Evolutionary conservation across 176 grass and related monocot genomes (phyloP).

Genomic region (Zea mays): Zm-B73-REFERENCE-NAM-5.0 NC_050098.1:220358501-220359000

Average conservation of each 20-base stretch:
- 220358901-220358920: no score
- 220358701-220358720: no score
- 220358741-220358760: neutral
- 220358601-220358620: neutral
- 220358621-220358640: constrained; percentile 19
- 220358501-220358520: neutral
- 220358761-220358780: neutral
- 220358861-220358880: no score
- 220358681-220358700: neutral
- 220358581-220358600: constrained; percentile 34
- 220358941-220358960: no score
- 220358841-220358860: neutral
- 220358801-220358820: constrained; percentile 10
- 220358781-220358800: constrained; percentile 22
- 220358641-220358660: constrained; percentile 11
- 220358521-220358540: neutral
- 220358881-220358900: no score
- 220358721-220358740: neutral
- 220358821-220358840: constrained; percentile 13
- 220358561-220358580: constrained; percentile 21
- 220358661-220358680: constrained; percentile 23
- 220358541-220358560: neutral
- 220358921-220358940: no score
- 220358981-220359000: no score
- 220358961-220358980: no score